Conservation (phyloP, 345 rosid species). For the Passiflora organensis region DNA sequence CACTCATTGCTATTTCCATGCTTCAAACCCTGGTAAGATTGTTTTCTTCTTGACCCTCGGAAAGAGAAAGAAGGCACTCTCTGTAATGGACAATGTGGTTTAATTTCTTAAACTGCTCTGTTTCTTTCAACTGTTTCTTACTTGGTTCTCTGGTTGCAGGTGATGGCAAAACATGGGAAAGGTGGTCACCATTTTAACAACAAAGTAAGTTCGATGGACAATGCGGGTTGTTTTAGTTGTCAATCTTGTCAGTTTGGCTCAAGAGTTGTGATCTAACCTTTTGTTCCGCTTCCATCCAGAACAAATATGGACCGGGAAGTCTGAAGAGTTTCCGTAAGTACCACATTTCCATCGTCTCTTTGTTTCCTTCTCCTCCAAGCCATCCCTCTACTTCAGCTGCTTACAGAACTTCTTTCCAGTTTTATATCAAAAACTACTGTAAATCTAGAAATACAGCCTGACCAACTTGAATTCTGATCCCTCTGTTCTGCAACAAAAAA, state of each 20-base stretch:
- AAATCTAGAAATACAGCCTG: no score
- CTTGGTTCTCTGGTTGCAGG: constrained; percentile 20
- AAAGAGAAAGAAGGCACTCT: background rate
- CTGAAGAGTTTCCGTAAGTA: constrained; percentile 43
- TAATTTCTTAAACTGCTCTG: background rate
- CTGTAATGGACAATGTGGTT: background rate
- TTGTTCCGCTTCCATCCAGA: constrained; percentile 18
- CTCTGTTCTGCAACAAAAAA: no score
- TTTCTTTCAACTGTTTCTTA: background rate
- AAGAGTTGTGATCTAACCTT: background rate
- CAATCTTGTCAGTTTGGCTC: background rate
- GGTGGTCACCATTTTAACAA: constrained; percentile 42
- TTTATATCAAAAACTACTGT: no score
- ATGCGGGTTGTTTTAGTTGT: background rate
- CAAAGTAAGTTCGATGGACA: constrained; percentile 2
- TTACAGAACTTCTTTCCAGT: no score
- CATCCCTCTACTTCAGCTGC: no score
- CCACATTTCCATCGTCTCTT: background rate
- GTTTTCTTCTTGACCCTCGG: background rate
- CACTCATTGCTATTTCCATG: constrained; percentile 58
- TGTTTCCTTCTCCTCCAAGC: no score
- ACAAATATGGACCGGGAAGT: constrained; percentile 41
- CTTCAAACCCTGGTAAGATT: constrained; percentile 54
- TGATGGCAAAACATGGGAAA: constrained; percentile 35
- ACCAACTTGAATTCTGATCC: no score